These are phyloP conservation scores for Colletotrichum musae DNA, from an alignment of 2,329 filamentous ascomycete genomes.

Conservation along the genomic window DNA sequence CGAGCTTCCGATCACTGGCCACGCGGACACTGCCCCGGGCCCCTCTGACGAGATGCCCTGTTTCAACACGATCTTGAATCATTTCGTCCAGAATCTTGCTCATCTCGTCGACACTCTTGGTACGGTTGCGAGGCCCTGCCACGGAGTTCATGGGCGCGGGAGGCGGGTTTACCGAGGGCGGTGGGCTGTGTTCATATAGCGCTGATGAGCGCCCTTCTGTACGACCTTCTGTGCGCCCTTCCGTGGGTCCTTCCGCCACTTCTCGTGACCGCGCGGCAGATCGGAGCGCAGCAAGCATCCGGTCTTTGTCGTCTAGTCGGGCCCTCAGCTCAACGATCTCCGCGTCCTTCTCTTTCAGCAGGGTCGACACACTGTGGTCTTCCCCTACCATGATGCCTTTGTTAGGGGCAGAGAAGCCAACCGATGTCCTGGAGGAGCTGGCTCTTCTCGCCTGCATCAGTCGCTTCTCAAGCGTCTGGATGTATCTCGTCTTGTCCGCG, in stretches of 20 bases:
- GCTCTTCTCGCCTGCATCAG: conserved; percentile 90
- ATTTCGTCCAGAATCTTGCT: conserved; percentile 95
- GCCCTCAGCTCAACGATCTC: conserved; percentile 94
- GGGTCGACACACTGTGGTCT: conserved; percentile 79
- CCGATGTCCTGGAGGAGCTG: conserved; percentile 89
- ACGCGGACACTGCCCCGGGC: conserved; percentile 77
- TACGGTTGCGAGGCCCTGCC: conserved; percentile 60
- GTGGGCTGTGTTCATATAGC: conserved; percentile 43
- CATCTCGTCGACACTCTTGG: conserved; percentile 89
- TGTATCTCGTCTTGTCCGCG: conserved; percentile 97
- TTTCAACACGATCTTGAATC: conserved; percentile 90
- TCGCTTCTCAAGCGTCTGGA: conserved; percentile 91
- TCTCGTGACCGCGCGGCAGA: conserved; percentile 90
- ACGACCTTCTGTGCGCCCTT: conserved; percentile 59
- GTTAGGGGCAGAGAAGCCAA: conserved; percentile 74
- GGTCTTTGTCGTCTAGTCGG: conserved; percentile 92
- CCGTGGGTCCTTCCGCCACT: conserved; percentile 71
- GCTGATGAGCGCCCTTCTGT: conserved; percentile 47
- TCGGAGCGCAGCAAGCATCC: conserved; percentile 89
- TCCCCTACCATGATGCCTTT: conserved; percentile 81
- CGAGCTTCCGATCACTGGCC: conserved; percentile 59
- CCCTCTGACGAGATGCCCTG: conserved; percentile 78
- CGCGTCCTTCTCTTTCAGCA: conserved; percentile 89
- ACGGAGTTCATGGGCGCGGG: conserved; percentile 29
- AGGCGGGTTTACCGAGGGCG: conserved; percentile 38